Evolutionary conservation across 2,329 filamentous ascomycete genomes (phyloP), one percentile per base, ranked within the genome.

Genomic region (Westerdykella sp.): DNA sequence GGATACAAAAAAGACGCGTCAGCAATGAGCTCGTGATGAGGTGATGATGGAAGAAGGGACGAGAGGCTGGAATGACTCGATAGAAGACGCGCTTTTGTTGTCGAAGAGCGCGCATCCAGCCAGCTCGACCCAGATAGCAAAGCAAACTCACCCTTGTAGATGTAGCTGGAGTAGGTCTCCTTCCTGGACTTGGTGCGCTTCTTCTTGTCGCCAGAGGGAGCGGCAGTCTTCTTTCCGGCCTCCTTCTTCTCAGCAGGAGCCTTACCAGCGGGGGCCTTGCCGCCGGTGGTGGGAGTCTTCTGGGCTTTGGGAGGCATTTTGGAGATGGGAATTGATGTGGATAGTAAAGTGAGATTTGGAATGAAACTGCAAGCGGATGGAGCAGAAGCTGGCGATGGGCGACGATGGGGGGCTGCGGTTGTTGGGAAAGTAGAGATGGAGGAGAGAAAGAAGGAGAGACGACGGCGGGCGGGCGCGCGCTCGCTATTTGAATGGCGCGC

Each of bases 151-250:
- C 91, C 93, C 81, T 97, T 98, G 87, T 97, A 98, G 77, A 98
- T 98, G 83, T 98, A 98, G 44, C 88, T 94, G 61, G 87, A 94
- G 80, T 98, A 98, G n/a, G 93, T 98, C 81, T 98, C 93, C 86
- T 97, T 97, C 77, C 93, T 85, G 59, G 90, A 87, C 90, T 98
- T 98, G 78, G 89, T 95, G 69, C 93, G 88, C 90, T 97, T 98
- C 87, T 98, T 98, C 89, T 97, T 97, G 65, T 97, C 93, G 55
- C 93, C 93, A 69, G 87, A 83, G 50, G 90, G 83, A 48, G 91
- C 88, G 59, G 80, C 75, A 39, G 93, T 97, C 86, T 97, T 98
- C 87, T 98, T 98, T 79, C 91, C 93, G 56, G 91, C 93, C 77
- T 97, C 91, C 85, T 97, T 96, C 86, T 96, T 96, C 83, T 96